These are phyloP conservation scores for Candida ovalis DNA, from an alignment of 805 yeast species.

Conservation along the genomic window DNA sequence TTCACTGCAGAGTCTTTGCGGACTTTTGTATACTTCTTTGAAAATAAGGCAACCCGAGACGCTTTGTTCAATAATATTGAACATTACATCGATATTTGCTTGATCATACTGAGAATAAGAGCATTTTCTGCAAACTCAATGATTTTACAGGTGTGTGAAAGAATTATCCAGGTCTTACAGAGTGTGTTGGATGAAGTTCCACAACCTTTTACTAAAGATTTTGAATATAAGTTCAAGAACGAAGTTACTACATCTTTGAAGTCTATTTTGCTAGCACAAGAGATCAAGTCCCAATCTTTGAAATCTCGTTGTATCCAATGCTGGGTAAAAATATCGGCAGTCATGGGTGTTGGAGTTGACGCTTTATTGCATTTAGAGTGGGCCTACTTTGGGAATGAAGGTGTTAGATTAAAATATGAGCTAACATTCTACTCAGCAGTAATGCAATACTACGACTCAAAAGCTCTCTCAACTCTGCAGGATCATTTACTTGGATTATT, in stretches of 20 bases:
- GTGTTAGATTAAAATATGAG: slow-evolving; percentile 18
- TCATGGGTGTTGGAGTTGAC: slow-evolving; percentile 13
- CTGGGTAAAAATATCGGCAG: slow-evolving; percentile 20
- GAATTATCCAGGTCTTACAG: slow-evolving; percentile 7
- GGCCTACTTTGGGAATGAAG: slow-evolving; percentile 24
- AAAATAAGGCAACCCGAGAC: not conserved
- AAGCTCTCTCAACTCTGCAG: slow-evolving; percentile 4
- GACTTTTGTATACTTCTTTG: slow-evolving; percentile 10
- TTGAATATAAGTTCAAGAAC: slow-evolving; percentile 10
- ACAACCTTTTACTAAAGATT: not conserved
- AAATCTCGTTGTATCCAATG: slow-evolving; percentile 13
- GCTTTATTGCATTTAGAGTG: slow-evolving; percentile 28
- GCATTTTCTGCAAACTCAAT: slow-evolving; percentile 8
- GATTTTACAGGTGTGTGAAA: slow-evolving; percentile 3
- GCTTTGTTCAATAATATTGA: slow-evolving; percentile 8
- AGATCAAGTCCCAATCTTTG: slow-evolving; percentile 10
- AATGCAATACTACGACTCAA: slow-evolving; percentile 13
- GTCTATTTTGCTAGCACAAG: slow-evolving; percentile 12
- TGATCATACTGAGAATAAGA: slow-evolving; percentile 12
- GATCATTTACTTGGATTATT: slow-evolving; percentile 13
- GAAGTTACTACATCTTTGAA: slow-evolving; percentile 16
- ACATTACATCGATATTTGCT: slow-evolving; percentile 10
- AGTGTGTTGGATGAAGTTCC: slow-evolving; percentile 3
- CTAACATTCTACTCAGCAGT: slow-evolving; percentile 22
- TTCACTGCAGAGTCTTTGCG: slow-evolving; percentile 9